A percentile compares a stretch with the other conserved stretches of the same genome.
These are phyloP conservation scores for Solanum infundibuliforme DNA, from an alignment of 257 asterid genomes.

Conservation along the genomic window DNA sequence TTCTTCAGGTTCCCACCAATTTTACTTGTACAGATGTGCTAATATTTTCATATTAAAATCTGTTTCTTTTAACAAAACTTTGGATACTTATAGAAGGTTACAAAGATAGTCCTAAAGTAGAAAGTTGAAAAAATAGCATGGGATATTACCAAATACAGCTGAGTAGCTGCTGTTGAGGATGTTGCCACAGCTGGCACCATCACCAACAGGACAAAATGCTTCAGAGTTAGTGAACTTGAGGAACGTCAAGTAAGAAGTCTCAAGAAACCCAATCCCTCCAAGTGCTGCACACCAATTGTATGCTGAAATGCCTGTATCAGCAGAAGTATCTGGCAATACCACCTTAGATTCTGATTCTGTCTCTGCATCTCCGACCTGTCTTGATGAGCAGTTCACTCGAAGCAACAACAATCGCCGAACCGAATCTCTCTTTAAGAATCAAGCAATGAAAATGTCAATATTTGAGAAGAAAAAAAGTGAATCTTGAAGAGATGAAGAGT, in stretches of 20 bases:
- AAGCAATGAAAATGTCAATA: constrained; percentile 3
- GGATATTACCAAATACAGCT: constrained; percentile 48
- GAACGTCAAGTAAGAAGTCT: constrained; percentile 77
- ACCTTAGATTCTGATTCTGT: constrained; percentile 28
- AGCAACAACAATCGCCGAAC: constrained; percentile 27
- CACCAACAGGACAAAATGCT: constrained; percentile 75
- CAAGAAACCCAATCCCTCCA: constrained; percentile 79
- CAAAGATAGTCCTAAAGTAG: neutral
- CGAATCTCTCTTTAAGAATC: constrained; percentile 26
- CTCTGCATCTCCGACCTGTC: constrained; percentile 25
- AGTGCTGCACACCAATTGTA: constrained; percentile 64
- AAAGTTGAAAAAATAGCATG: neutral
- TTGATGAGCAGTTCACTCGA: constrained; percentile 48
- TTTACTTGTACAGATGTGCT: neutral
- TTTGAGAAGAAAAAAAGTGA: neutral
- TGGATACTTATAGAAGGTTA: neutral
- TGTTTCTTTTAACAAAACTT: neutral
- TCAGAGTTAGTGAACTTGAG: constrained; percentile 63
- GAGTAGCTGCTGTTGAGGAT: constrained; percentile 78
- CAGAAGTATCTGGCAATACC: constrained; percentile 15
- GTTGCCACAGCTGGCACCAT: constrained; percentile 52
- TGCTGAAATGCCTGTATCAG: constrained; percentile 24
- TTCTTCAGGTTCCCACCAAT: neutral
- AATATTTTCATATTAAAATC: neutral
- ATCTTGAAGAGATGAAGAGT: neutral